Evolutionary conservation across 495 filamentous ascomycete species (phyloP).

Genomic region (Penicillium angulare): DNA sequence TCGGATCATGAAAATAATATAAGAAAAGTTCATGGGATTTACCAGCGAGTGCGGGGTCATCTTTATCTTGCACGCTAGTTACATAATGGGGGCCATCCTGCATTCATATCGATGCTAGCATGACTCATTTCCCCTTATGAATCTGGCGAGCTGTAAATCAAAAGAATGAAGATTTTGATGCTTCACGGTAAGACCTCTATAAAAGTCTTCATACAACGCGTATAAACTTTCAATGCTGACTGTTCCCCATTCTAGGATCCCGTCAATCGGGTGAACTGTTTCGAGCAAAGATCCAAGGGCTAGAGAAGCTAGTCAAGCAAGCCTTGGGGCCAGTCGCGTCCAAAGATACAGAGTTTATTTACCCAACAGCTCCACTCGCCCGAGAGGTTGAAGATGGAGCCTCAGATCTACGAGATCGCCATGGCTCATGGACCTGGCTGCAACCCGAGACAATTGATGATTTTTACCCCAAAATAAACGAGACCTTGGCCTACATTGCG

Average conservation of each 20-base stretch:
- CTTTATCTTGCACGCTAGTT: too few species aligned
- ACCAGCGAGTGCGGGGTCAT: too few species aligned
- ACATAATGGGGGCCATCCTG: too few species aligned
- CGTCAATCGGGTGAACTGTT: conserved; percentile 14
- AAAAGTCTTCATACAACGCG: not conserved
- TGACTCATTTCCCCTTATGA: too few species aligned
- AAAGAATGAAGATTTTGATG: conserved; percentile 11
- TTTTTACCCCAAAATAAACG: not conserved
- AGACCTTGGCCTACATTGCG: not conserved
- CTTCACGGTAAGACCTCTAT: conserved; percentile 3
- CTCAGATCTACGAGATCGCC: conserved; percentile 5
- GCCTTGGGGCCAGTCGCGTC: not conserved
- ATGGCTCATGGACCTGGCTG: conserved; percentile 7
- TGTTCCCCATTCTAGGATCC: conserved; percentile 1
- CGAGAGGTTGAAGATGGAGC: not conserved
- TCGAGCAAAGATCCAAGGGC: conserved; percentile 6
- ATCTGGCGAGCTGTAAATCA: too few species aligned
- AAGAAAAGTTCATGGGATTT: too few species aligned
- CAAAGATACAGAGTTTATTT: not conserved
- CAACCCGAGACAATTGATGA: conserved; percentile 3
- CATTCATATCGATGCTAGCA: too few species aligned
- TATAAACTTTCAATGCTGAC: not conserved
- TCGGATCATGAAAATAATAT: too few species aligned
- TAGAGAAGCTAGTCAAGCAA: conserved; percentile 6
- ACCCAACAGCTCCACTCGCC: conserved; percentile 6